Base-by-base conservation (phyloP, 2,329 filamentous ascomycete species). In the Epichloe sibirici region DNA sequence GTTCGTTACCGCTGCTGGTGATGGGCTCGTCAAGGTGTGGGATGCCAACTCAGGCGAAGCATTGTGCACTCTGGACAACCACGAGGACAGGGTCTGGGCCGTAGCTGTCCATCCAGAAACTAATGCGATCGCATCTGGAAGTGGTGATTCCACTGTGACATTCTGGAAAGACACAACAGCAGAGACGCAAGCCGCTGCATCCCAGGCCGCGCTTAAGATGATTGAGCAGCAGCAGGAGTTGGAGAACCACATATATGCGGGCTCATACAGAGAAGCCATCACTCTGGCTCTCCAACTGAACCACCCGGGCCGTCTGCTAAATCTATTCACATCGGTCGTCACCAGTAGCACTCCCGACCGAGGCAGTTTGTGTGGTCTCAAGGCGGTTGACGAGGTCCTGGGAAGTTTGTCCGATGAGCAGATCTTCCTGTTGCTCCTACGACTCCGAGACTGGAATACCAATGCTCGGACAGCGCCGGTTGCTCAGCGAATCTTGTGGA, bases 1-100 rank as follows among this genome's bases (percentile, higher is more conserved):
- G 54, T 81, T 96, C 53, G 89, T 87, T 37, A 94, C 86, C 58
- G 90, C 93, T 13, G 93, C 88, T 40, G 90, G 90, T 54, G 94
- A 98, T 67, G 93, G 93, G 2, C 78, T 98, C 3, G 90, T 98
- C 54, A 98, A 97, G 70, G 82, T 98, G 35, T 98, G 93, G 93
- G 88, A 95, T 60, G 86, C 87, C 12, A 85, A 86, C 63, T 83
- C 79, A 1, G 90, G 90, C 46, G 93, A 97, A 67, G 76, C 83
- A 3, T 88, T 90, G 59, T 86, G 86, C 58, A 98, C 93, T 0
- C 77, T 98, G 4, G 93, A 98, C 70, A 97, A 97, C 69, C 93
- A 98, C 67, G 90, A 90, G 61, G 93, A 98, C 69, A 82, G 93
- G 53, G 90, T 97, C 1, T 96, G 90, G 90, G 90, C 90, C 0